Conservation (phyloP, 2,329 filamentous ascomycete genomes). For the Botryotinia calthae region DNA sequence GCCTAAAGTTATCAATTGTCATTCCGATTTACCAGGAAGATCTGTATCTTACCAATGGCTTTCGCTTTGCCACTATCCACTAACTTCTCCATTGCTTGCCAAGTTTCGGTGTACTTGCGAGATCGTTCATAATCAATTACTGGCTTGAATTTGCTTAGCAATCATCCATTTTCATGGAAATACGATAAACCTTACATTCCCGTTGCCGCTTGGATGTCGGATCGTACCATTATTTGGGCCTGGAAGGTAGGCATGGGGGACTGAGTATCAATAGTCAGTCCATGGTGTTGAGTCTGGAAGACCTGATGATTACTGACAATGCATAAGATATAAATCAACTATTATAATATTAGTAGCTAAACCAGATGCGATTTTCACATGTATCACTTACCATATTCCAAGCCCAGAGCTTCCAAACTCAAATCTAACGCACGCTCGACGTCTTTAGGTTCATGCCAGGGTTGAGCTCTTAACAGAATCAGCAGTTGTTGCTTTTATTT, state of each 20-base stretch:
- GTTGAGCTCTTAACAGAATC: background rate
- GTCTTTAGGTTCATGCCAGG: constrained; percentile 12
- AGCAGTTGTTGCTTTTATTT: background rate
- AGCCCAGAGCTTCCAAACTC: background rate
- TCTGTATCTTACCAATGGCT: background rate
- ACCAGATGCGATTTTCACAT: no score
- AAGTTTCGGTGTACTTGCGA: constrained; percentile 12
- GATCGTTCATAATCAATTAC: constrained; percentile 11
- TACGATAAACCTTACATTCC: background rate
- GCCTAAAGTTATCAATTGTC: background rate
- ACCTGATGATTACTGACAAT: constrained; percentile 2
- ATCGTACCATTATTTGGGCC: constrained; percentile 12
- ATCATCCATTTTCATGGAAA: background rate
- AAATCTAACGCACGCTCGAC: background rate
- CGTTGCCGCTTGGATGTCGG: constrained; percentile 7
- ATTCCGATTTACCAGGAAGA: background rate
- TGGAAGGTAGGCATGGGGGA: constrained; percentile 14
- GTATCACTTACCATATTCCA: background rate
- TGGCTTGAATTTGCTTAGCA: background rate
- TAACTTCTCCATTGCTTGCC: constrained; percentile 15
- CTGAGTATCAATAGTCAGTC: background rate
- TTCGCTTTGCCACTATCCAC: constrained; percentile 13
- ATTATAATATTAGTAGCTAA: background rate
- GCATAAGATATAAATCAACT: constrained; percentile 18
- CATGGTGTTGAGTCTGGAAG: background rate